Conservation (phyloP, 495 filamentous ascomycete species). For the Neurospora sp. region DNA sequence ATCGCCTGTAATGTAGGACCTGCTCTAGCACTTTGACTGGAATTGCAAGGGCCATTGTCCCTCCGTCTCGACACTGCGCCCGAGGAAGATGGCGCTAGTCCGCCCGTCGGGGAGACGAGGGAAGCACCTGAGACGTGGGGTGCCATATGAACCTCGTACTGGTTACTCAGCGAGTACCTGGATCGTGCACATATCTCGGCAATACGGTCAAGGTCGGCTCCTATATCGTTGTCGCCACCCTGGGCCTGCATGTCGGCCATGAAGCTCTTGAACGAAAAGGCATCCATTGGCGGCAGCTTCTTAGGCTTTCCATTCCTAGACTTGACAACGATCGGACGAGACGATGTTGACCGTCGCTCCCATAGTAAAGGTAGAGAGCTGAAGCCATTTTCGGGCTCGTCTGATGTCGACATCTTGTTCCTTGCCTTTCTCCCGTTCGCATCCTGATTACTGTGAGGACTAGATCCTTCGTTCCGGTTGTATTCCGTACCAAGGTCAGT, state of each 20-base stretch:
- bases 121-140: slow-evolving; percentile 40
- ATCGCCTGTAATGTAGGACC: slow-evolving; percentile 42
- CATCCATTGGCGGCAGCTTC: slow-evolving; percentile 42
- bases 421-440: not conserved
- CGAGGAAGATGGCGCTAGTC: slow-evolving; percentile 2
- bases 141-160: slow-evolving; percentile 49
- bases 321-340: slow-evolving; percentile 12
- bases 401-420: not conserved
- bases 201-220: slow-evolving; percentile 44
- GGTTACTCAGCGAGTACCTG: slow-evolving; percentile 44
- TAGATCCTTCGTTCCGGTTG: not conserved
- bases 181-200: slow-evolving; percentile 48
- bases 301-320: slow-evolving; percentile 4
- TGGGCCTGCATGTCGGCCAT: slow-evolving; percentile 36
- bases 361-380: slow-evolving; percentile 10
- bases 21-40: slow-evolving; percentile 1
- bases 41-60: not conserved
- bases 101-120: slow-evolving; percentile 14
- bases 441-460: not conserved
- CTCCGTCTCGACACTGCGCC: slow-evolving; percentile 8
- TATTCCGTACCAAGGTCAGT: not conserved
- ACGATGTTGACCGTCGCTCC: slow-evolving; percentile 11
- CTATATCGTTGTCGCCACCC: slow-evolving; percentile 24
- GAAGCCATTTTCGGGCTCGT: slow-evolving; percentile 20
- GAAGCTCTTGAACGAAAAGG: slow-evolving; percentile 50